A percentile compares a stretch with the other conserved stretches of the same genome.
These are phyloP conservation scores for Pisolithus orientalis DNA, from an alignment of 768 basidiomycete species.

Conservation along the genomic window DNA sequence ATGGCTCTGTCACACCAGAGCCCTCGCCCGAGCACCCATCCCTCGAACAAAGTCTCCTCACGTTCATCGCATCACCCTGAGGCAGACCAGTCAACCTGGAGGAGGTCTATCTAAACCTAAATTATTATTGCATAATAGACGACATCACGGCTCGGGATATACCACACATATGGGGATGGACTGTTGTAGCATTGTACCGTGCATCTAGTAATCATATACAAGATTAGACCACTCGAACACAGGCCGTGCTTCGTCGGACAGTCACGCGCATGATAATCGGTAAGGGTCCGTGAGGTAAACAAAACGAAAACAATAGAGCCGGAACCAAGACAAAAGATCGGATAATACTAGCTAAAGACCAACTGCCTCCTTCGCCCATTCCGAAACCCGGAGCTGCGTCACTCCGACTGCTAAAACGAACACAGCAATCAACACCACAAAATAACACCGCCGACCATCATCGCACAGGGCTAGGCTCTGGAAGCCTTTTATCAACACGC, in stretches of 20 bases:
- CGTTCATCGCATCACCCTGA: neutral
- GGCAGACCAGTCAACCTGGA: neutral
- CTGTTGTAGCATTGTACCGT: neutral
- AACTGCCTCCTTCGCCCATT: slow-evolving; percentile 4
- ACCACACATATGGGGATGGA: neutral
- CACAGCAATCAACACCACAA: slow-evolving; percentile 2
- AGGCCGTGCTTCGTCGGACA: too few species aligned
- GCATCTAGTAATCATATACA: too few species aligned
- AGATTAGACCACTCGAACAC: too few species aligned
- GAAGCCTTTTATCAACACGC: slow-evolving; percentile 11
- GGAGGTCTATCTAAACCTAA: neutral
- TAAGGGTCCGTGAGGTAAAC: too few species aligned
- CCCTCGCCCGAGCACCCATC: neutral
- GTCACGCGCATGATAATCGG: too few species aligned
- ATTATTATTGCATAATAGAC: neutral
- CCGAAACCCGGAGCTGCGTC: slow-evolving; percentile 1
- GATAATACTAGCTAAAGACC: slow-evolving; percentile 7
- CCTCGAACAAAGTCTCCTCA: neutral
- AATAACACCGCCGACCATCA: neutral
- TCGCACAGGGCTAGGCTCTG: neutral
- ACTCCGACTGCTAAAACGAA: slow-evolving; percentile 6
- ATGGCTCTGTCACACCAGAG: neutral
- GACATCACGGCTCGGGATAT: neutral
- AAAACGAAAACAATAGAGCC: neutral
- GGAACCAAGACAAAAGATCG: neutral